Conservation (phyloP, 306 rosid species). For the Sindora glabra region DNA sequence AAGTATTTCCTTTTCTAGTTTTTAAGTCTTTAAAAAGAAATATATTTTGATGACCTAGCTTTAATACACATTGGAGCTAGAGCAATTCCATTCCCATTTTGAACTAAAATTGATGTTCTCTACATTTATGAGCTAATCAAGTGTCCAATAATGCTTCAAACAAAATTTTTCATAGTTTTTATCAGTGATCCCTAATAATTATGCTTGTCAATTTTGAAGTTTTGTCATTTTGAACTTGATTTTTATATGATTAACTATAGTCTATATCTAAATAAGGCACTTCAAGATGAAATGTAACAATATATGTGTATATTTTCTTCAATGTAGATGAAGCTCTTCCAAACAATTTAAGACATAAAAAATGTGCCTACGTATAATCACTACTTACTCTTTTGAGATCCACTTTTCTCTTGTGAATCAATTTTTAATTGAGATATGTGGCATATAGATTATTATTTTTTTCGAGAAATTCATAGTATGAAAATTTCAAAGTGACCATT, state of each 20-base stretch:
- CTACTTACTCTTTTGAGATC: slow-evolving; percentile 1
- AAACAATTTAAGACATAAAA: slow-evolving; percentile 2
- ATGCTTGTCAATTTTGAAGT: slow-evolving; percentile 2
- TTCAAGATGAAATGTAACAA: not conserved
- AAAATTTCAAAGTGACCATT: not conserved
- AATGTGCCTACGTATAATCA: slow-evolving; percentile 16
- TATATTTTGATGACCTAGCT: not conserved
- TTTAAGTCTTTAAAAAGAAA: not conserved
- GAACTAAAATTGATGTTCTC: not conserved
- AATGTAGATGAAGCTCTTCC: slow-evolving; percentile 10
- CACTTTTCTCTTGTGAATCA: slow-evolving; percentile 2
- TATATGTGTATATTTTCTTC: not conserved
- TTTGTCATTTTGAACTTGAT: slow-evolving; percentile 6
- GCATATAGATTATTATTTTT: slow-evolving; percentile 7
- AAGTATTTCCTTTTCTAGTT: no score
- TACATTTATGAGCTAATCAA: not conserved
- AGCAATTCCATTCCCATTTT: not conserved
- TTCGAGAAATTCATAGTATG: not conserved
- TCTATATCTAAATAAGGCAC: no score
- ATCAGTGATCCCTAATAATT: slow-evolving; percentile 14
- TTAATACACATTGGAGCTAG: not conserved
- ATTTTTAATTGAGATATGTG: slow-evolving; percentile 10
- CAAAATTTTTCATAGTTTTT: slow-evolving; percentile 10
- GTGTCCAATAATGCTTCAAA: not conserved
- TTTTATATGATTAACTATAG: not conserved